Evolutionary conservation across 2,329 filamentous ascomycete genomes (phyloP).

Genomic region (Pleoardoris graminearum): DNA sequence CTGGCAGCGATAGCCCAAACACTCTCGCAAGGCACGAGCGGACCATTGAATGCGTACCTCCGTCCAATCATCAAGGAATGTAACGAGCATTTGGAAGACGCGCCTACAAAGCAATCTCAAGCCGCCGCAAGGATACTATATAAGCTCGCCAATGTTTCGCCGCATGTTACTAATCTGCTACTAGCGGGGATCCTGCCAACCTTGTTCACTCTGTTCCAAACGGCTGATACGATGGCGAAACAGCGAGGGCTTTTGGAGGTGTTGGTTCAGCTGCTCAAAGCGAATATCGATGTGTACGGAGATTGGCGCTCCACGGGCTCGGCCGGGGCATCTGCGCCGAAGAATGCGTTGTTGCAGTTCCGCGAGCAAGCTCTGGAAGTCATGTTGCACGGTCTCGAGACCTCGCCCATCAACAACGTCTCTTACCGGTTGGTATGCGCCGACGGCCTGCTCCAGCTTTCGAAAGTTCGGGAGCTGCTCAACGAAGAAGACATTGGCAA

Average conservation of each 20-base stretch:
- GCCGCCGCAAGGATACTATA: conserved; percentile 65
- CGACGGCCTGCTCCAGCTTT: conserved; percentile 50
- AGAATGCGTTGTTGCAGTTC: conserved; percentile 47
- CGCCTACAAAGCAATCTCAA: conserved; percentile 69
- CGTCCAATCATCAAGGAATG: conserved; percentile 67
- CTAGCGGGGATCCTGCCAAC: conserved; percentile 60
- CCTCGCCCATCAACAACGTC: conserved; percentile 52
- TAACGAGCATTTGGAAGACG: conserved; percentile 68
- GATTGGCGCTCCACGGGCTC: conserved; percentile 55
- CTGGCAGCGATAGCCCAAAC: conserved; percentile 60
- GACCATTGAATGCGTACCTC: conserved; percentile 58
- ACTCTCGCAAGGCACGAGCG: conserved; percentile 55
- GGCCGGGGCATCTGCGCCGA: conserved; percentile 32
- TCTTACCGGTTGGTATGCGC: conserved; percentile 54
- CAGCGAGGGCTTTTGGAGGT: conserved; percentile 65
- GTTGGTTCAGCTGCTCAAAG: conserved; percentile 60
- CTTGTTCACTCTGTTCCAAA: conserved; percentile 63
- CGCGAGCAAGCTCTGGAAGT: conserved; percentile 48
- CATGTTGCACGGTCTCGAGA: conserved; percentile 49
- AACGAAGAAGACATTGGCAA: conserved; percentile 49
- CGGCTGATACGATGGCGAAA: conserved; percentile 64
- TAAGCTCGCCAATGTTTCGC: conserved; percentile 59
- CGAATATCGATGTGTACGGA: conserved; percentile 61
- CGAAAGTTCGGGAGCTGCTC: conserved; percentile 47
- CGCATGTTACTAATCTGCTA: conserved; percentile 58